phyloP scores from a whole-genome alignment of 345 rosid species.

The Citrus trifoliata region DNA sequence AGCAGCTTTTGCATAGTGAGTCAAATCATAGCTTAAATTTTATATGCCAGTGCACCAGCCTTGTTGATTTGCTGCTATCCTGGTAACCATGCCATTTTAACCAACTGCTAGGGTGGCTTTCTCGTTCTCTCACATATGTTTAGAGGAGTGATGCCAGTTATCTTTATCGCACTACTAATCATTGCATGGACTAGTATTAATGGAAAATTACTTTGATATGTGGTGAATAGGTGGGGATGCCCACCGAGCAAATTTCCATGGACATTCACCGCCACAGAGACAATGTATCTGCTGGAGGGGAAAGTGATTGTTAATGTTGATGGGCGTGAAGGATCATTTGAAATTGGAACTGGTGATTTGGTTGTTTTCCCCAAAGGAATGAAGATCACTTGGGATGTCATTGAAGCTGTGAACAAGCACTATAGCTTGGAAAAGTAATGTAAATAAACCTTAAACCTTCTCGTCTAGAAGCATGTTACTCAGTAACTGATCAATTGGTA shows the following conservation, averaged over 20 bases:
- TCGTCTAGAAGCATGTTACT: neutral
- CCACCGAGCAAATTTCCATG: conserved; percentile 43
- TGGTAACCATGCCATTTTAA: neutral
- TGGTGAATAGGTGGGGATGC: conserved; percentile 31
- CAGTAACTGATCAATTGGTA: neutral
- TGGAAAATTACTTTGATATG: neutral
- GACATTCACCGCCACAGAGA: conserved; percentile 38
- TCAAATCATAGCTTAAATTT: neutral
- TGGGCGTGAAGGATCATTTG: conserved; percentile 38
- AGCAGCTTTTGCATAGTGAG: neutral
- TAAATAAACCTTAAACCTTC: neutral
- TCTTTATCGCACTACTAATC: neutral
- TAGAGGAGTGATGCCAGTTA: neutral
- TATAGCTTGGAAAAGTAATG: conserved; percentile 32
- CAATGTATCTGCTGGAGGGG: conserved; percentile 44
- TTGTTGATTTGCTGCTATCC: neutral
- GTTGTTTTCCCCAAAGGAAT: conserved; percentile 49
- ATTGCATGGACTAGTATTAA: neutral
- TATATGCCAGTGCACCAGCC: neutral
- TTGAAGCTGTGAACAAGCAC: conserved; percentile 45
- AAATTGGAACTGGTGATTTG: conserved; percentile 45
- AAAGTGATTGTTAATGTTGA: conserved; percentile 36
- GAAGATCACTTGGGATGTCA: conserved; percentile 43
- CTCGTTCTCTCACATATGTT: neutral
- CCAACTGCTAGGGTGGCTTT: neutral